Evolutionary conservation across 2,329 filamentous ascomycete species (phyloP), one percentile per base, ranked within the genome.

Genomic region (Paecilomyces dactylethromorphus): DNA sequence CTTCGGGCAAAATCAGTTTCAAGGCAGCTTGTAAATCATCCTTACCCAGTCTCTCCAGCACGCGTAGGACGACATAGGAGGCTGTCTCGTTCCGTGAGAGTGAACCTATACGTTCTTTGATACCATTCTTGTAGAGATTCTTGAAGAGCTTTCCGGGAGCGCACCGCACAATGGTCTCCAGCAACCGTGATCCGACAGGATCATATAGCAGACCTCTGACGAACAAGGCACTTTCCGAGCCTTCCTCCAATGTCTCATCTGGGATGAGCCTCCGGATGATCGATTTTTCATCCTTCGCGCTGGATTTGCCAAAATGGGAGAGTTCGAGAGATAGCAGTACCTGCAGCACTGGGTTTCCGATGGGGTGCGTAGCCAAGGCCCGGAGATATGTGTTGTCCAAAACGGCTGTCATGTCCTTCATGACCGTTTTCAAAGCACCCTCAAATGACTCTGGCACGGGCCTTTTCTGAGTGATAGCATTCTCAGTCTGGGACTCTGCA

Each of bases 261-360:
- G 92, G 92, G 1, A 97, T 80, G 0, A 99, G 83, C 62, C 86
- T 86, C 59, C 85, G 87, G 11, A 96, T 82, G 11, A 97, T 84
- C 0, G 89, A 85, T 50, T 82, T 84, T 6, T 84, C 77, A 62
- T 89, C 84, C 63, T 85, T 86, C 3, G 81, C 83, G 62, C 85
- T 85, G 57, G 83, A 80, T 64, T 90, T 89, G 55, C 84, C 85
- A 64, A 89, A 88, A 60, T 89, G 80, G 0, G 86, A 83, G 54
- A 97, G 84, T 69, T 99, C 94, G 15, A 99, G 80, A 69, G 92
- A 90, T 3, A 99, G 79, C 31, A 99, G 80, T 1, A 97, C 82
- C 71, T 97, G 94, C n/a, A 99, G 81, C 0, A 92, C 89, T 0
- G 94, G 94, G 68, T 96, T 97, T 54, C 92, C 94, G 0, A 93